Percentiles rank a stretch among this genome's conserved stretches.
Evolutionary conservation across 106 monocot genomes (phyloP).

Genomic region (Gastrodia elata): DNA sequence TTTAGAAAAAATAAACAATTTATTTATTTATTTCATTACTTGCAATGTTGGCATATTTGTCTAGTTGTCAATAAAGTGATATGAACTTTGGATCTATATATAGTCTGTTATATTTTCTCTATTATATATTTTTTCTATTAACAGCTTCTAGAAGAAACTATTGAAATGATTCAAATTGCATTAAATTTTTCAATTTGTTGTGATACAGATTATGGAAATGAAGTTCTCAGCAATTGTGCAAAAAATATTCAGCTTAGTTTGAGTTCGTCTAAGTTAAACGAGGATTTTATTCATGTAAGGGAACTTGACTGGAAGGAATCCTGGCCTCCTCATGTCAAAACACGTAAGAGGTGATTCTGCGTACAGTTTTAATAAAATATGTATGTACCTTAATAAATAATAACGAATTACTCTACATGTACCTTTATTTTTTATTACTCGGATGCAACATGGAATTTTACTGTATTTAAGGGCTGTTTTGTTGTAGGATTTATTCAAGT

Average conservation of each 20-base stretch:
- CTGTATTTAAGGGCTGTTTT: too few species aligned
- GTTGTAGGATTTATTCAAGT: too few species aligned
- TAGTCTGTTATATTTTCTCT: neutral
- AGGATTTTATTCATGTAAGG: constrained; percentile 34
- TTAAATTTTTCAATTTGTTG: neutral
- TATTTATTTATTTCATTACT: too few species aligned
- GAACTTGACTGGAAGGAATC: constrained; percentile 66
- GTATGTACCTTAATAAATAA: neutral
- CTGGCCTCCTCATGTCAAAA: constrained; percentile 49
- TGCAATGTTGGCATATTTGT: neutral
- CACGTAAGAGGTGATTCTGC: neutral
- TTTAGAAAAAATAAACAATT: too few species aligned
- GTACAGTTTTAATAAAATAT: neutral
- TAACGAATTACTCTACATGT: too few species aligned
- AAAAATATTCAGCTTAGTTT: constrained; percentile 50
- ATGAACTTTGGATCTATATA: neutral
- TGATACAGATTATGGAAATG: constrained; percentile 47
- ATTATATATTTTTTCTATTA: too few species aligned
- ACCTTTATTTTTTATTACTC: neutral
- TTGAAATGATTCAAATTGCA: neutral
- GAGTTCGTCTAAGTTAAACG: constrained; percentile 23
- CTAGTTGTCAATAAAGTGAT: neutral
- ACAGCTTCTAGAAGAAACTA: neutral
- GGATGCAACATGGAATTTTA: neutral
- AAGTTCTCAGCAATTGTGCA: constrained; percentile 66